phyloP scores from a whole-genome alignment of 139 green algal species.

The Haematococcus lacustris region DNA sequence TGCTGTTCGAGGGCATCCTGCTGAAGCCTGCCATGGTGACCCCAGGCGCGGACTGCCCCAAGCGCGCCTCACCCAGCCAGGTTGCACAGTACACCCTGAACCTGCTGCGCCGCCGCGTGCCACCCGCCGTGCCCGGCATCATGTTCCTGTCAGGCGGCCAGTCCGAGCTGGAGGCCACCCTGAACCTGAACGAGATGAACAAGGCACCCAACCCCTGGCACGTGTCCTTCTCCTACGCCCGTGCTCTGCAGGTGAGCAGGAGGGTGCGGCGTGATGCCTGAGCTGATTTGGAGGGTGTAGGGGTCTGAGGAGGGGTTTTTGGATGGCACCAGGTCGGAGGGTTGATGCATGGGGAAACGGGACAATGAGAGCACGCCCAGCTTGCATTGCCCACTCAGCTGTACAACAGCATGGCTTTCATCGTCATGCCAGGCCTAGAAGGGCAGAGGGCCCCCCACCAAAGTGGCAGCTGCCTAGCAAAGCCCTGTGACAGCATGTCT shows the following conservation, averaged over 20 bases:
- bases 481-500: too few species aligned
- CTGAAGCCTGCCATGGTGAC: constrained; percentile 99
- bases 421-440: too few species aligned
- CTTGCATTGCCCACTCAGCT: too few species aligned
- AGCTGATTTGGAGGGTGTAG: too few species aligned
- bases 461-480: too few species aligned
- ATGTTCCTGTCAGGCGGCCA: constrained; percentile 99
- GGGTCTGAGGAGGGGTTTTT: too few species aligned
- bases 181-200: constrained; percentile 99
- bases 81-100: constrained; percentile 92
- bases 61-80: constrained; percentile 61
- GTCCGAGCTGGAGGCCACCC: constrained; percentile 97
- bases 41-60: constrained; percentile 86
- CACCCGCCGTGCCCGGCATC: constrained; percentile 96
- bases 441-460: too few species aligned
- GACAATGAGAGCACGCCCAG: too few species aligned
- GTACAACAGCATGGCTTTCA: too few species aligned
- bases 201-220: constrained; percentile 98
- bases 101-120: constrained; percentile 92
- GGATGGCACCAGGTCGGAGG: too few species aligned
- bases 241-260: constrained; percentile 78
- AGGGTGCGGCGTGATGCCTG: too few species aligned
- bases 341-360: too few species aligned
- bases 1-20: constrained; percentile 99
- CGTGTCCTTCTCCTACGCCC: constrained; percentile 99